Evolutionary conservation across 2,329 filamentous ascomycete genomes (phyloP), one percentile per base, ranked within the genome.

Genomic region (Xylariomycetidae sp.): DNA sequence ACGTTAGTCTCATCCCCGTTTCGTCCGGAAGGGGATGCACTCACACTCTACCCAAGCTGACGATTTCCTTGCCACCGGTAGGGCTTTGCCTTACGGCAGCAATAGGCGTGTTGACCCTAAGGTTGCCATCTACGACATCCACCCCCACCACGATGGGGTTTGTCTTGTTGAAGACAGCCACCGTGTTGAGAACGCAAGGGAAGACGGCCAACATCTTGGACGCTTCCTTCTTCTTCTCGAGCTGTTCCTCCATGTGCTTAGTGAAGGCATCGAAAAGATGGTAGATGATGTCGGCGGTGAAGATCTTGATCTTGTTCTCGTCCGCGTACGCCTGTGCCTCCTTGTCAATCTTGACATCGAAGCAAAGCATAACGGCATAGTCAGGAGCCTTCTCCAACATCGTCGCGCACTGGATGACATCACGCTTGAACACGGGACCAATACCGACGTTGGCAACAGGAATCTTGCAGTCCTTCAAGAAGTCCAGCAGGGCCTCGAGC

Each of bases 291-390:
- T 98, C 90, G 3, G 93, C 92, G 3, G 87, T 94, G 69, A 98
- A 98, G 52, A 98, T 85, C 71, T 94, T 96, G 66, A 98, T 85
- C 32, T 88, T 88, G 42, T 94, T 80, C 37, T 96, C 88, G 13
- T 95, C 87, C 9, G 92, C 92, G 52, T 96, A 94, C 8, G 76
- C 73, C 46, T 83, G 79, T 1, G 92, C 92, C 57, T 98, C 92
- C 63, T 95, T 96, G 66, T 98, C 92, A 12, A 98, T 86, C 69
- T 95, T 96, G 65, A 98, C 92, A 60, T 98, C 93, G 73, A 98
- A 98, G 61, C 92, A 96, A 31, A 98, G 79, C 92, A 98, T 98
- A 58, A 96, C 86, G n/a, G 92, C 92, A 50, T 82, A 93, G 57
- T 98, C 89, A 47, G 87, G 87, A 12, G 82, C 76, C 68, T 95